Evolutionary conservation across 2,329 filamentous ascomycete species (phyloP).

Genomic region (Claviceps humidiphila): DNA sequence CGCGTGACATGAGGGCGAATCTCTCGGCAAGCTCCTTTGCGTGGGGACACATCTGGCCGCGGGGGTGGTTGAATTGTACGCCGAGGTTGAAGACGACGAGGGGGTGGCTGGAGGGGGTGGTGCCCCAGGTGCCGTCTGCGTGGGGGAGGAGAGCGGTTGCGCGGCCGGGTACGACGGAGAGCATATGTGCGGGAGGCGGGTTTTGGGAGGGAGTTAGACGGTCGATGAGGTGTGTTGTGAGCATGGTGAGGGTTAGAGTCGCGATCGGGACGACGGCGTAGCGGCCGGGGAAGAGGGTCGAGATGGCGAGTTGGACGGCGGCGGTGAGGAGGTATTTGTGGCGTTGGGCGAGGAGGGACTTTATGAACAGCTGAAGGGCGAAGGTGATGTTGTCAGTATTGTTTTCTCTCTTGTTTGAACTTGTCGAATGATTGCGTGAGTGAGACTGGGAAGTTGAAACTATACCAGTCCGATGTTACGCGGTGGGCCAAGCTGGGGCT

Average conservation of each 20-base stretch:
- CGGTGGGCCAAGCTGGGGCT: constrained; percentile 4
- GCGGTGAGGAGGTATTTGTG: constrained; percentile 22
- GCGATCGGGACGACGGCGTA: constrained; percentile 22
- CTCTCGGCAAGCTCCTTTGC: constrained; percentile 23
- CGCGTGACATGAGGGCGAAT: constrained; percentile 25
- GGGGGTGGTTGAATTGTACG: constrained; percentile 32
- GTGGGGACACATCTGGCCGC: constrained; percentile 34
- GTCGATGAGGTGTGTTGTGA: constrained; percentile 18
- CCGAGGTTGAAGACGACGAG: constrained; percentile 31
- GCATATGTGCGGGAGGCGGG: constrained; percentile 7
- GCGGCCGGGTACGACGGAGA: constrained; percentile 19
- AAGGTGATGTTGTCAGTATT: background rate
- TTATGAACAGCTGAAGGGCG: constrained; percentile 7
- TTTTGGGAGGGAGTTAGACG: constrained; percentile 4
- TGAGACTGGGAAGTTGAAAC: background rate
- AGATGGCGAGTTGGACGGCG: constrained; percentile 20
- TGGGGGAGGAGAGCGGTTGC: constrained; percentile 21
- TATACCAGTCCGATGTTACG: constrained; percentile 11
- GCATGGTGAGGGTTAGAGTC: constrained; percentile 17
- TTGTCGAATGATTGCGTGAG: background rate
- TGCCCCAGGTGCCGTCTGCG: constrained; percentile 13
- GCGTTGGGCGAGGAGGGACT: constrained; percentile 21
- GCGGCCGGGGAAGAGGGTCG: constrained; percentile 18
- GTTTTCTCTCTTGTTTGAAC: background rate
- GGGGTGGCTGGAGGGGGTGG: constrained; percentile 14